These are phyloP conservation scores for Pseudogymnoascus sp. DNA, from an alignment of 2,329 filamentous ascomycete species.

Conservation along the genomic window DNA sequence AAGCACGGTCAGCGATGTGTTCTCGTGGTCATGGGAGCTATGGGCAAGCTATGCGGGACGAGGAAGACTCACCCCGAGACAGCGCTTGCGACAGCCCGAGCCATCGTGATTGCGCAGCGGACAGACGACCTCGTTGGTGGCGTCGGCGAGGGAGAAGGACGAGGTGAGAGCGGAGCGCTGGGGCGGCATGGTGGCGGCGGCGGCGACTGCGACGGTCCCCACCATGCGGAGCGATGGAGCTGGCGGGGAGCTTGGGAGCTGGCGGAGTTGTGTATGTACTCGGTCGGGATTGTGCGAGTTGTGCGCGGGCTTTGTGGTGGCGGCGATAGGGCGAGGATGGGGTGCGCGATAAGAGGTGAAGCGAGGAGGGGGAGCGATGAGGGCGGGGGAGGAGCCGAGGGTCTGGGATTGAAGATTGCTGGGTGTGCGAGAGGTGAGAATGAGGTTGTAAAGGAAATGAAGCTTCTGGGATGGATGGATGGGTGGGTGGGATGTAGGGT, in stretches of 20 bases:
- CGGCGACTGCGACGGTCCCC: conserved; percentile 37
- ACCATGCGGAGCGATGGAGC: conserved; percentile 37
- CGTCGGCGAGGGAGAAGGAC: conserved; percentile 85
- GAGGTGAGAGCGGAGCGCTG: conserved; percentile 70
- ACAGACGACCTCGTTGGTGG: conserved; percentile 94
- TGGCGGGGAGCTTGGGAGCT: background rate
- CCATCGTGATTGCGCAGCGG: conserved; percentile 93
- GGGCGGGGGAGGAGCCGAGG: background rate
- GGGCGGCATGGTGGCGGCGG: conserved; percentile 61
- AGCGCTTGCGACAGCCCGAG: conserved; percentile 94
- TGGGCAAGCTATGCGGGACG: conserved; percentile 8
- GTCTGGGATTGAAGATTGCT: background rate
- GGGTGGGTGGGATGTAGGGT: background rate
- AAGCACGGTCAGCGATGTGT: conserved; percentile 18
- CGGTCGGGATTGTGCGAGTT: background rate
- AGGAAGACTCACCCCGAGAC: conserved; percentile 83
- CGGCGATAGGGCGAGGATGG: background rate
- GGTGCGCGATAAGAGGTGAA: background rate
- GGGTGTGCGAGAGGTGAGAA: background rate
- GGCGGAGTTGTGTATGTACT: background rate
- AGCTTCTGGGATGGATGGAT: background rate
- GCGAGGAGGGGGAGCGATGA: background rate
- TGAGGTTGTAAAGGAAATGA: background rate
- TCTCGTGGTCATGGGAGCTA: background rate
- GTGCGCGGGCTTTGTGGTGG: background rate